Percentiles rank a stretch among this genome's conserved stretches.
phyloP scores from a whole-genome alignment of 2,329 filamentous ascomycete genomes.

The Sporothrix mexicana region DNA sequence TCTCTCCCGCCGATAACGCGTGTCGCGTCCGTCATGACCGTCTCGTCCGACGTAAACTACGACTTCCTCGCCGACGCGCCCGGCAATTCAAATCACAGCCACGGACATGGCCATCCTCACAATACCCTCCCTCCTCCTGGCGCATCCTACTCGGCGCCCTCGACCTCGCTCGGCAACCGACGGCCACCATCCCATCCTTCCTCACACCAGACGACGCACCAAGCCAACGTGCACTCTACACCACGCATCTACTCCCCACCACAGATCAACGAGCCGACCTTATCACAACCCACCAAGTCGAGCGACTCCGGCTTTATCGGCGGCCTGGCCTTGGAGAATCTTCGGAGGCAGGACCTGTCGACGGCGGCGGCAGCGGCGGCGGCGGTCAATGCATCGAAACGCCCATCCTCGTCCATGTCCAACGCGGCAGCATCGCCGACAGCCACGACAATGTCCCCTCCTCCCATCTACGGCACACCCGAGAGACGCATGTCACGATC shows the following conservation, averaged over 20 bases:
- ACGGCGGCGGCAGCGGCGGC: conserved; percentile 39
- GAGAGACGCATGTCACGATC: conserved; percentile 42
- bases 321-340: conserved; percentile 60
- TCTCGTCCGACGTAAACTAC: conserved; percentile 45
- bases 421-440: conserved; percentile 25
- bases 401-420: conserved; percentile 12
- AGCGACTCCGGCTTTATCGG: conserved; percentile 58
- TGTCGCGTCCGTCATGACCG: conserved; percentile 53
- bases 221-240: not conserved
- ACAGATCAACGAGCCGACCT: conserved; percentile 39
- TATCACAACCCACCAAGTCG: conserved; percentile 44
- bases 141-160: conserved; percentile 36
- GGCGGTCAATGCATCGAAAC: conserved; percentile 23
- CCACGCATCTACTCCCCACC: conserved; percentile 29
- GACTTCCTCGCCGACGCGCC: conserved; percentile 46
- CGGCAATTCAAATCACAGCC: conserved; percentile 32
- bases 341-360: conserved; percentile 46
- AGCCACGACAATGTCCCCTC: not conserved
- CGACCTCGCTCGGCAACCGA: conserved; percentile 30
- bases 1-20: conserved; percentile 58
- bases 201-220: not conserved
- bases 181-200: conserved; percentile 8
- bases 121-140: not conserved
- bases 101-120: not conserved
- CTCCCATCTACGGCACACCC: conserved; percentile 34